A percentile compares a stretch with the other conserved stretches of the same genome.
These are phyloP conservation scores for Calonectria multiphialidica DNA, from an alignment of 2,329 filamentous ascomycete species.

Conservation along the genomic window DNA sequence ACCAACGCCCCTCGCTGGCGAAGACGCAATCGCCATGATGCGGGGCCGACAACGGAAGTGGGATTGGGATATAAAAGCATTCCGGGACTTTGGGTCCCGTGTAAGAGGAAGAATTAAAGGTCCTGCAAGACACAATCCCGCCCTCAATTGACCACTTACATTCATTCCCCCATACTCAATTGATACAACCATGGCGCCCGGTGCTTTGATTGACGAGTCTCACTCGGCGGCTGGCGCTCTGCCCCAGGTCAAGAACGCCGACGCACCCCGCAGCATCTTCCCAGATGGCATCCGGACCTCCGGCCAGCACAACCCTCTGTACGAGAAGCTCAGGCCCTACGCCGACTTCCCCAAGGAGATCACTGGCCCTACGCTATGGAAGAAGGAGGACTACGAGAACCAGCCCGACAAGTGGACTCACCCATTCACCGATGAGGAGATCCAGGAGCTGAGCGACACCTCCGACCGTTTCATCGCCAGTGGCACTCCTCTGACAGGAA, in stretches of 20 bases:
- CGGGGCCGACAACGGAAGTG: slow-evolving; percentile 35
- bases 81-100: background rate
- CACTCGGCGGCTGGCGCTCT: slow-evolving; percentile 43
- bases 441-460: slow-evolving; percentile 74
- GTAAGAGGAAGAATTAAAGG: background rate
- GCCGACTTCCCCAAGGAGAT: slow-evolving; percentile 79
- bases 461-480: slow-evolving; percentile 77
- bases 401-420: slow-evolving; percentile 81
- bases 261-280: slow-evolving; percentile 49
- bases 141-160: slow-evolving; percentile 16
- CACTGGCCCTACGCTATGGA: slow-evolving; percentile 80
- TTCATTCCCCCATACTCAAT: background rate
- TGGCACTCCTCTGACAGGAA: slow-evolving; percentile 77
- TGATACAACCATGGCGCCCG: background rate
- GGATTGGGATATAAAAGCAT: slow-evolving; percentile 32
- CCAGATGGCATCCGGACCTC: slow-evolving; percentile 66
- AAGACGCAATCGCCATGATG: slow-evolving; percentile 40
- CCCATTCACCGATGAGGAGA: slow-evolving; percentile 74
- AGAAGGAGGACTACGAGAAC: slow-evolving; percentile 72
- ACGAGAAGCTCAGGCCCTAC: slow-evolving; percentile 74
- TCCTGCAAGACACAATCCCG: background rate
- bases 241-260: slow-evolving; percentile 38
- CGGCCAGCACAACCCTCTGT: slow-evolving; percentile 80
- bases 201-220: slow-evolving; percentile 5
- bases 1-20: slow-evolving; percentile 26